Base-by-base conservation (phyloP, 2,329 filamentous ascomycete species). In the Fusarium sacchari region DNA sequence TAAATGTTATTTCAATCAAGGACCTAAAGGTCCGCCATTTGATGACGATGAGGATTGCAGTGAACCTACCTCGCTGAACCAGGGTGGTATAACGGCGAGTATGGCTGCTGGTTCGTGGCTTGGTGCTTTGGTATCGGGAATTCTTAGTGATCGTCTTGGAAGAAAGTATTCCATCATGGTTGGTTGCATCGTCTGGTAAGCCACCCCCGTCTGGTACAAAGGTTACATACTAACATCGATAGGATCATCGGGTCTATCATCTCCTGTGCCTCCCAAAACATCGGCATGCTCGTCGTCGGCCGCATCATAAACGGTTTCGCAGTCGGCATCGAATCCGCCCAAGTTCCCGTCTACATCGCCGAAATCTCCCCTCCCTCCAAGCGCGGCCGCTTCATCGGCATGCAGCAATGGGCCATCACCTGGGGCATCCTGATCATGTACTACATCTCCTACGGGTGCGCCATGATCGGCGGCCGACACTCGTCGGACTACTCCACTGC, bases 401-500 rank as follows among this genome's bases (percentile, higher is more conserved):
- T 92, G 7, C 91, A 93, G 76, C 91, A 93, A 79, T 92, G 90
- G 89, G 90, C 90, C 34, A 93, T 93, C 47, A 92, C 90, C 4
- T 92, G 90, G 89, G 91, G 91, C 53, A 91, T 93, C 60, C 77
- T 92, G 22, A 90, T 91, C 53, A 89, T 91, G 72, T 92, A 88
- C 81, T 91, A 92, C 79, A 89, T 92, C 73, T 89, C 91, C 73
- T 92, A 93, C 75, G 90, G 90, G 28, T 90, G 88, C 80, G 89
- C 88, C 62, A 90, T 87, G 78, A 88, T 93, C 69, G 77, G 84
- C 1, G 68, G 83, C 8, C 67, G 80, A 13, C 68, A 74, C 59
- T 73, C 77, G 0, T 30, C 86, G 86, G 18, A 88, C 88, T 5
- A 86, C 88, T 90, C 80, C 80, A 83, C 83, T 1, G 82, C 85